Percentiles rank a stretch among this genome's conserved stretches.
Evolutionary conservation across 2,329 filamentous ascomycete genomes (phyloP).

Genomic region (Scolecobasidium constrictum): DNA sequence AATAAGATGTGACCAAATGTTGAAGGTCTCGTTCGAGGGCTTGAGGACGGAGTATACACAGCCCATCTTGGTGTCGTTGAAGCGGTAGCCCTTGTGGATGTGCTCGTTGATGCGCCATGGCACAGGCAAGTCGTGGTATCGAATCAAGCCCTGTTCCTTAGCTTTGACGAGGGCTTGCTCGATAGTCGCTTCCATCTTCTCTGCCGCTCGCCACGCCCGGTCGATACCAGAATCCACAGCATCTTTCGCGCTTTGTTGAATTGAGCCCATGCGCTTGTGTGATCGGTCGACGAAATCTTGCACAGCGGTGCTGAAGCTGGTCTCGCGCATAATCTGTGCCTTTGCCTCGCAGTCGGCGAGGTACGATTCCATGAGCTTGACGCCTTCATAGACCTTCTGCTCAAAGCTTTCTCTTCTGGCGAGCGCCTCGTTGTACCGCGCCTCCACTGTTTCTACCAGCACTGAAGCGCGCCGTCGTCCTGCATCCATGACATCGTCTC

Average conservation of each 20-base stretch:
- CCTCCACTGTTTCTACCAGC: slow-evolving; percentile 86
- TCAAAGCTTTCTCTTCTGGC: slow-evolving; percentile 77
- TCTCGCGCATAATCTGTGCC: slow-evolving; percentile 68
- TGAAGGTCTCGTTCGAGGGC: slow-evolving; percentile 86
- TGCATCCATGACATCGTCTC: slow-evolving; percentile 79
- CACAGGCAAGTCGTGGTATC: slow-evolving; percentile 79
- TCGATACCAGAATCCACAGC: slow-evolving; percentile 74
- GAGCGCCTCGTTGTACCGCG: slow-evolving; percentile 75
- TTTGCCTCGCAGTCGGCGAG: slow-evolving; percentile 75
- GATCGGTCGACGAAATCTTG: slow-evolving; percentile 66
- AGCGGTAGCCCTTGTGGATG: slow-evolving; percentile 84
- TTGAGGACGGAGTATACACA: slow-evolving; percentile 76
- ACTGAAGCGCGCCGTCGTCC: slow-evolving; percentile 75
- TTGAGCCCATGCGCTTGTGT: slow-evolving; percentile 69
- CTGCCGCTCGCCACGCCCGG: slow-evolving; percentile 70
- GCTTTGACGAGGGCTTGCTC: slow-evolving; percentile 66
- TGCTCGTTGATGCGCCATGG: slow-evolving; percentile 95
- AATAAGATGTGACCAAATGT: slow-evolving; percentile 94
- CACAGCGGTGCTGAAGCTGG: slow-evolving; percentile 63
- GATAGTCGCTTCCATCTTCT: slow-evolving; percentile 50
- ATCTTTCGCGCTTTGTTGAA: slow-evolving; percentile 61
- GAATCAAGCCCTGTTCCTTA: slow-evolving; percentile 69
- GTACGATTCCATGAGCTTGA: slow-evolving; percentile 77
- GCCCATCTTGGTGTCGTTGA: slow-evolving; percentile 81
- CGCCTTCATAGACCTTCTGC: slow-evolving; percentile 80